Evolutionary conservation across 176 grass and related monocot species (phyloP), one percentile per base, ranked within the genome.

Genomic region (Miscanthus lutarioriparius): DNA sequence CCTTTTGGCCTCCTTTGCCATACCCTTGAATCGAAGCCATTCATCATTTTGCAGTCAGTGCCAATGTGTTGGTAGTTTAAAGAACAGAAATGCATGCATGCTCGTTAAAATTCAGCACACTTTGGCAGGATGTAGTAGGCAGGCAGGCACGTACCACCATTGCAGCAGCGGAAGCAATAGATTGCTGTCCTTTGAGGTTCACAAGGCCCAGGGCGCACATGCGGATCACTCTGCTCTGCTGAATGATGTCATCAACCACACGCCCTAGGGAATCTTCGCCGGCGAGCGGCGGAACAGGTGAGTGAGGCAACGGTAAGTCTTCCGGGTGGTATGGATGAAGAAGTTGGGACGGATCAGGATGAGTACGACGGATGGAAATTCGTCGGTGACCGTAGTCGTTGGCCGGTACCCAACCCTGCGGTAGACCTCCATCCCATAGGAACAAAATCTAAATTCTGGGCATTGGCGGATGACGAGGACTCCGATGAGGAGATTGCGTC

Each of bases 21-120:
- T 54, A 36, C 47, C 45, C 71, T 49, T 49, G 71, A 73, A 28
- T 44, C 4, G 25, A 73, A 73, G n/a, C 41, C 70, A 73, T 73
- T 40, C 70, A 48, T 48, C 69, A 41, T 40, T 1, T 72, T 25
- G 2, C 2, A 72, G 68, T 70, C 5, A 41, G 22, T 15, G 39
- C 38, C 68, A 40, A 9, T 67, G 30, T 36, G n/a, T 63, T 63
- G 51, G 63, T 20, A 67, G 10, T 39, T 35, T 67, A 36, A 15
- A 67, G 16, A 67, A 35, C 1, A 36, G 35, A 6, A 67, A 67
- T 8, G 19, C 15, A 33, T 33, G 64, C 13, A 63, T 63, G 10
- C 23, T 27, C 11, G 10, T 27, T 63, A 26, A 63, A 9, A 63
- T 27, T 65, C 11, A 32, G 27, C 63, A 13, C 0, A 65, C 32